Evolutionary conservation across 345 rosid species (phyloP).

Genomic region (Murraya koenigii): DNA sequence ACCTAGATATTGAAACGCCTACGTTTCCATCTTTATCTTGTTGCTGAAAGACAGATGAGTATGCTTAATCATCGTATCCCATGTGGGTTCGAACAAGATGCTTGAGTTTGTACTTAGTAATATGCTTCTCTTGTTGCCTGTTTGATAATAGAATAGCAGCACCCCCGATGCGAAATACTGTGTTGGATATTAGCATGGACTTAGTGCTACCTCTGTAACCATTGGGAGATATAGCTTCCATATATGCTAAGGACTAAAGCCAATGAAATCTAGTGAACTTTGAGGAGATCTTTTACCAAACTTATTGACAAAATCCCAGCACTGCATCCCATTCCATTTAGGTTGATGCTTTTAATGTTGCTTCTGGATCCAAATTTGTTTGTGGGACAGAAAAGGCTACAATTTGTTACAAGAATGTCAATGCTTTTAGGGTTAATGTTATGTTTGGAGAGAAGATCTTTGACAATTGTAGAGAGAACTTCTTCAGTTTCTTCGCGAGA

Average conservation of each 20-base stretch:
- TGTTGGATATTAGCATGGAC: slow-evolving; percentile 56
- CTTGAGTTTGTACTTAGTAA: slow-evolving; percentile 51
- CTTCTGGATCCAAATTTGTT: slow-evolving; percentile 50
- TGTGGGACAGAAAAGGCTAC: slow-evolving; percentile 67
- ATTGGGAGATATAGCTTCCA: slow-evolving; percentile 52
- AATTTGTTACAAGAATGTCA: slow-evolving; percentile 66
- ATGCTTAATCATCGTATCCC: slow-evolving; percentile 47
- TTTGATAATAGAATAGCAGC: slow-evolving; percentile 57
- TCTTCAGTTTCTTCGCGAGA: slow-evolving; percentile 42
- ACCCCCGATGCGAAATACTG: slow-evolving; percentile 61
- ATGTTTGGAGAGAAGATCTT: slow-evolving; percentile 52
- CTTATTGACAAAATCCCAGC: slow-evolving; percentile 54
- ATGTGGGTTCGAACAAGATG: slow-evolving; percentile 58
- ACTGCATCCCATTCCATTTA: slow-evolving; percentile 67
- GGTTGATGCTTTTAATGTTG: slow-evolving; percentile 49
- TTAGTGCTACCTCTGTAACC: slow-evolving; percentile 42
- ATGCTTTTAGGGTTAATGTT: slow-evolving; percentile 44
- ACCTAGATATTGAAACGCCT: slow-evolving; percentile 54
- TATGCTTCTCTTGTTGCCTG: slow-evolving; percentile 36
- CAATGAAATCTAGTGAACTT: slow-evolving; percentile 44
- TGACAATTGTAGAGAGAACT: slow-evolving; percentile 42
- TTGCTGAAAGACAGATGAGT: slow-evolving; percentile 43
- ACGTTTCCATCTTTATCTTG: slow-evolving; percentile 42
- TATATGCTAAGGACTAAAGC: slow-evolving; percentile 55
- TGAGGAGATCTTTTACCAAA: slow-evolving; percentile 50